phyloP scores from a whole-genome alignment of 1,139 yeast genomes.

The Lodderomyces beijingensis region DNA sequence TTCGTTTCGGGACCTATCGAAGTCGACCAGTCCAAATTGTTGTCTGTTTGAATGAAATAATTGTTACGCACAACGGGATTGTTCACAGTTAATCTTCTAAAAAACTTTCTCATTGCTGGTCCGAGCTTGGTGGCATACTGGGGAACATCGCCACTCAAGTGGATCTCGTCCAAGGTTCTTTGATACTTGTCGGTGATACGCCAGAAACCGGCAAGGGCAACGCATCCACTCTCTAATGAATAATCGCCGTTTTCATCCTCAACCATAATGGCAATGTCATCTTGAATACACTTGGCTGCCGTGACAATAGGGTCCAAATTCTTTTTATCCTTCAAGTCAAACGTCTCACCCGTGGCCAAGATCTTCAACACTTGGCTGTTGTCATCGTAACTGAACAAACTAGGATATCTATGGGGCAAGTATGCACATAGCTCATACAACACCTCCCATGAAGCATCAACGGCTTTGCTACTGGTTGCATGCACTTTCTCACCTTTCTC shows the following conservation, averaged over 20 bases:
- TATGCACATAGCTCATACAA: conserved; percentile 49
- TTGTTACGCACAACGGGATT: conserved; percentile 62
- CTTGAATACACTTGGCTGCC: conserved; percentile 58
- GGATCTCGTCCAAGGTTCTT: conserved; percentile 53
- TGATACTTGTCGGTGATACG: conserved; percentile 53
- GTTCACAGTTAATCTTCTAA: conserved; percentile 49
- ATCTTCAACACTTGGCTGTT: conserved; percentile 48
- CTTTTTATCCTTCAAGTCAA: conserved; percentile 15
- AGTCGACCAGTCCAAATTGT: conserved; percentile 57
- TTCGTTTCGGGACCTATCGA: conserved; percentile 57
- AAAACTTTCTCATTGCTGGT: conserved; percentile 63
- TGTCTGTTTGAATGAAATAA: conserved; percentile 63
- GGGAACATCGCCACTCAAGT: conserved; percentile 64
- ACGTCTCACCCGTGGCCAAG: conserved; percentile 47
- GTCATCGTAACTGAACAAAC: conserved; percentile 41
- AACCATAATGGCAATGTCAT: conserved; percentile 63
- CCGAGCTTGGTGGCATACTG: conserved; percentile 54
- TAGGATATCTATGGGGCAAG: conserved; percentile 57
- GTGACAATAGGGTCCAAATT: conserved; percentile 54
- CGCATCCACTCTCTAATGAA: conserved; percentile 54
- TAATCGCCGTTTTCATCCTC: conserved; percentile 52
- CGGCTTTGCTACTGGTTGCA: conserved; percentile 50
- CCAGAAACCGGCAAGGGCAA: conserved; percentile 64
- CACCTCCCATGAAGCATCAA: conserved; percentile 53
- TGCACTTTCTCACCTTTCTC: conserved; percentile 46